Evolutionary conservation across 2,329 filamentous ascomycete species (phyloP), one percentile per base, ranked within the genome.

Genomic region (Sclerotinia glacialis): DNA sequence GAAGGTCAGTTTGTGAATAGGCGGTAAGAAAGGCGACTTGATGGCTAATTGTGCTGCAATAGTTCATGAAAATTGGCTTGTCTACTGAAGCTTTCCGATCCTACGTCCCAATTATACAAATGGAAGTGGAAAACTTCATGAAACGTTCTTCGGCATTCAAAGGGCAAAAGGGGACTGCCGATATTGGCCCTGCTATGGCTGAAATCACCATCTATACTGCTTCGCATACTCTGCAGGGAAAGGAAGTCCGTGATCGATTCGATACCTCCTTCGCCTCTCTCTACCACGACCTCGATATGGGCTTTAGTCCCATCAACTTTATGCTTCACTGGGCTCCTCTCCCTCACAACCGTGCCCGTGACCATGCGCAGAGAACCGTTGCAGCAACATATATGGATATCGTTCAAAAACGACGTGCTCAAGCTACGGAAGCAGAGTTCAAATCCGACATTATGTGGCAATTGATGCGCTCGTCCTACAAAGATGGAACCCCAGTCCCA

Each of bases 171-270:
- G 92, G 92, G 64, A 82, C 86, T 21, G 83, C 89, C 75, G 85
- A 95, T 73, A 87, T 96, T 26, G 83, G 89, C 67, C 86, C 89
- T 73, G 86, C 85, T 72, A 90, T 96, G 85, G 89, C 91, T 52
- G 90, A 96, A 77, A 89, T 96, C 72, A 96, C 92, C 66, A 93
- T 96, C 74, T 96, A 93, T 78, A 96, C 92, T 54, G 92, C 92
- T 53, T 93, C 91, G 18, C 90, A 92, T 76, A 88, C 90, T 23
- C 86, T 96, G 1, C 92, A 96, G 79, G 92, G 92, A 71, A 88
- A 89, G 76, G 91, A 93, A 77, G 89, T 96, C 67, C 90, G 92
- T 71, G 86, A 84, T 76, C 88, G 86, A 75, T 94, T 96, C 75
- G 89, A 96, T 78, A 88, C 88, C 67, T 87, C 86, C 18, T 91